Evolutionary conservation across 169 alveolate genomes (phyloP).

Genomic region (Blepharisma undulans): DNA sequence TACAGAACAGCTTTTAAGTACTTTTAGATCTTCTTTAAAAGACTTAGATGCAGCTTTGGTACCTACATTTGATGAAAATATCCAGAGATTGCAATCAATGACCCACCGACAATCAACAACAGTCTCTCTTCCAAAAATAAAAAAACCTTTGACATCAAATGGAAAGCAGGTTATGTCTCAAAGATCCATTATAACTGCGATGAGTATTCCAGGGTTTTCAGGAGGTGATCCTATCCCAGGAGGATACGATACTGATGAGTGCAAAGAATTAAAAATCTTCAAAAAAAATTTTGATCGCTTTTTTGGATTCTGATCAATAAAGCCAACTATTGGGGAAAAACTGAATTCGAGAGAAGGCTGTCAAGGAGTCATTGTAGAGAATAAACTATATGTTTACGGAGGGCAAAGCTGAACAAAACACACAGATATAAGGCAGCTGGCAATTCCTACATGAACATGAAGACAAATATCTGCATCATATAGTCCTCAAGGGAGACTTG

Average conservation of each 20-base stretch:
- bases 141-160: background rate
- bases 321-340: background rate
- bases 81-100: background rate
- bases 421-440: background rate
- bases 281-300: too few relatives aligned
- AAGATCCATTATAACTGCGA: too few relatives aligned
- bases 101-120: too few relatives aligned
- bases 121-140: too few relatives aligned
- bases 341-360: constrained; percentile 20
- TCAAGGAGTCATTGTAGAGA: background rate
- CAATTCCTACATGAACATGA: background rate
- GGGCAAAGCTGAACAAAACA: constrained; percentile 32
- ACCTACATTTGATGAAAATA: background rate
- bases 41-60: background rate
- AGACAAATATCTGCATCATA: background rate
- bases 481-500: constrained; percentile 27
- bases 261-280: too few relatives aligned
- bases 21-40: background rate
- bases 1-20: background rate
- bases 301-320: too few relatives aligned
- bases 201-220: too few relatives aligned
- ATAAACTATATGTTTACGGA: constrained; percentile 14
- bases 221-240: too few relatives aligned
- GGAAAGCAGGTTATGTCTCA: background rate
- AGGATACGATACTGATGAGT: too few relatives aligned